A percentile compares a stretch with the other conserved stretches of the same genome.
These are phyloP conservation scores for Gymnopilus dilepis DNA, from an alignment of 768 basidiomycete species.

Conservation along the genomic window DNA sequence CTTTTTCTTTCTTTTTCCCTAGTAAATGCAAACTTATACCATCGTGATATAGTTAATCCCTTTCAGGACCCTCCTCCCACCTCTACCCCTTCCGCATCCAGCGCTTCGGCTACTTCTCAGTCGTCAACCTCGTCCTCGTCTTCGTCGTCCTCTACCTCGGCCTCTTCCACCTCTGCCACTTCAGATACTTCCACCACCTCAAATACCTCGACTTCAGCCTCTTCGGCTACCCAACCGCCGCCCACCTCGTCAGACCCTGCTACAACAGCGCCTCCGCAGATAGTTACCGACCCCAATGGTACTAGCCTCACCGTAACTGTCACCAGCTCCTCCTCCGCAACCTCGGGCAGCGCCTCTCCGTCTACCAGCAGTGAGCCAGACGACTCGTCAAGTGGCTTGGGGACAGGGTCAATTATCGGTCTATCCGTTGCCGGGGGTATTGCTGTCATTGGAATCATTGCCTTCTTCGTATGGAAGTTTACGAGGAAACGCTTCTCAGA, in stretches of 20 bases:
- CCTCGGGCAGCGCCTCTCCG: slow-evolving; percentile 31
- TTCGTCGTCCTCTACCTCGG: slow-evolving; percentile 7
- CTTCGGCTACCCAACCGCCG: slow-evolving; percentile 23
- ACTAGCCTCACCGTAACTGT: slow-evolving; percentile 31
- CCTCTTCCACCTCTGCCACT: slow-evolving; percentile 21
- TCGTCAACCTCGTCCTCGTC: background rate
- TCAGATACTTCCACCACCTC: slow-evolving; percentile 23
- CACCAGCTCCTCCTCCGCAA: slow-evolving; percentile 23
- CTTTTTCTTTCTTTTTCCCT: slow-evolving; percentile 9
- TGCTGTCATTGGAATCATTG: slow-evolving; percentile 70
- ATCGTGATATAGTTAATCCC: background rate
- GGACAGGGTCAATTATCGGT: slow-evolving; percentile 78
- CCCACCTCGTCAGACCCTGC: slow-evolving; percentile 15
- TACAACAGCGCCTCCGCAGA: background rate
- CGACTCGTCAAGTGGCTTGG: slow-evolving; percentile 42
- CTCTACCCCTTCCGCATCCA: background rate
- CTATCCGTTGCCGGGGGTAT: slow-evolving; percentile 83
- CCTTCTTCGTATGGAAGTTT: slow-evolving; percentile 87
- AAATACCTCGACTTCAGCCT: slow-evolving; percentile 16
- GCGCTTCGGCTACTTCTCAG: slow-evolving; percentile 1
- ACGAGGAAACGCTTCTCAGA: slow-evolving; percentile 76
- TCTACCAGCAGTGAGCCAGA: slow-evolving; percentile 30
- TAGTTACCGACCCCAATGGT: slow-evolving; percentile 26
- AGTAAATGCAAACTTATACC: slow-evolving; percentile 11
- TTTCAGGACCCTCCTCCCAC: background rate